Evolutionary conservation across 345 rosid genomes (phyloP).

Genomic region (Odontarrhena argentea): DNA sequence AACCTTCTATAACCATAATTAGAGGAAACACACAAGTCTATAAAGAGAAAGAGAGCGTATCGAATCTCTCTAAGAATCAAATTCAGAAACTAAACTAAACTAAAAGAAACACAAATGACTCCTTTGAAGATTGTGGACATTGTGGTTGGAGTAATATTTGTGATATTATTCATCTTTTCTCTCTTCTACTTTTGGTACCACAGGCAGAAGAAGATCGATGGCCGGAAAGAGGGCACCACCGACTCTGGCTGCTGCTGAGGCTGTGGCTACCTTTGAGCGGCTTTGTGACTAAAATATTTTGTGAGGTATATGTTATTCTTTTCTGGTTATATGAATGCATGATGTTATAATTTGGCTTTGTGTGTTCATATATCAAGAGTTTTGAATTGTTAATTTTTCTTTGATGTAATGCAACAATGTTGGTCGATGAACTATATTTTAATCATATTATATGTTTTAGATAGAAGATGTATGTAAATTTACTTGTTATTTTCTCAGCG

Average conservation of each 20-base stretch:
- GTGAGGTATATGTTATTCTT: neutral
- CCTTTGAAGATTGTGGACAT: constrained; percentile 38
- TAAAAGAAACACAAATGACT: constrained; percentile 15
- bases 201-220: constrained; percentile 2
- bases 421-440: neutral
- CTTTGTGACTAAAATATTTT: neutral
- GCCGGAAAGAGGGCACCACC: constrained; percentile 30
- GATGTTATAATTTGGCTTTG: neutral
- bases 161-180: constrained; percentile 30
- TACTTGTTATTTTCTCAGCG: neutral
- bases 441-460: neutral
- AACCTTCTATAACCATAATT: neutral
- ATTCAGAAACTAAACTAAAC: neutral
- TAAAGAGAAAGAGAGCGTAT: neutral
- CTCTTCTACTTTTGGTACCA: constrained; percentile 34
- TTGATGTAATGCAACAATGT: neutral
- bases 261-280: neutral
- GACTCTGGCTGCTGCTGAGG: constrained; percentile 22
- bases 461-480: neutral
- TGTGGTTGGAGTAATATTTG: constrained; percentile 30
- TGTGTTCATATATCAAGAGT: constrained; percentile 11
- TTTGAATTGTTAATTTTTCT: neutral
- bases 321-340: neutral
- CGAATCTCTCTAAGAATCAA: constrained; percentile 10
- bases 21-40: constrained; percentile 1